Evolutionary conservation across 192 early-diverging fungal genomes (phyloP).

Genomic region (Coemansia sp.): DNA sequence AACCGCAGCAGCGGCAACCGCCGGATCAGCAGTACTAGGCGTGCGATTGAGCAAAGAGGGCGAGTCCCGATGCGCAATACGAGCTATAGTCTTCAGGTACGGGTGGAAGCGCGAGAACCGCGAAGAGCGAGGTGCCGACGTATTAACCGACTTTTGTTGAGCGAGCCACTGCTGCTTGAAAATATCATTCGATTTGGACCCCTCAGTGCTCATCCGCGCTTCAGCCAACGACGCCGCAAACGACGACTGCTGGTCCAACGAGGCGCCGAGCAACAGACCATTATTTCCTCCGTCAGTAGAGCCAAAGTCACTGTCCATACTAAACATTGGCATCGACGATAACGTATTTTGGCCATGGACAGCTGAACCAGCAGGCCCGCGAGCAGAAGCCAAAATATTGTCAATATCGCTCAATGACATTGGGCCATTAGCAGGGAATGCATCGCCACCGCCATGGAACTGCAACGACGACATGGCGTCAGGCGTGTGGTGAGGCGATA

Average conservation of each 20-base stretch:
- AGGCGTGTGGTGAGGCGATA: conserved; percentile 34
- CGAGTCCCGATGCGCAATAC: conserved; percentile 48
- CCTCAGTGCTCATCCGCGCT: conserved; percentile 14
- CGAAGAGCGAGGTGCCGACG: conserved; percentile 39
- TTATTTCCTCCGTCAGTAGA: not conserved
- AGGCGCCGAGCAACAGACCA: not conserved
- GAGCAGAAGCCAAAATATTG: conserved; percentile 24
- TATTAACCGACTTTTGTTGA: conserved; percentile 28
- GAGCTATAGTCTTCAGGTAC: conserved; percentile 52
- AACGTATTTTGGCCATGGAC: not conserved
- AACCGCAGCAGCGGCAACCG: conserved; percentile 47
- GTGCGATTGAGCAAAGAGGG: conserved; percentile 40
- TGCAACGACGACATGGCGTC: conserved; percentile 14
- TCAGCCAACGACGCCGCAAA: conserved; percentile 14
- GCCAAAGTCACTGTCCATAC: conserved; percentile 5
- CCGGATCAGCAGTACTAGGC: conserved; percentile 50
- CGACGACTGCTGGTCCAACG: conserved; percentile 2
- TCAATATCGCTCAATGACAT: conserved; percentile 21
- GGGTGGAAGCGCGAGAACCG: conserved; percentile 55
- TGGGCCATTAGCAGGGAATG: not conserved
- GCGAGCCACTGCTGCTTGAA: conserved; percentile 32
- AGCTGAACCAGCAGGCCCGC: not conserved
- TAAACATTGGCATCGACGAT: conserved; percentile 9
- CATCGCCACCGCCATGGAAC: conserved; percentile 1
- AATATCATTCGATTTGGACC: conserved; percentile 11